Base-by-base conservation (phyloP, 441 rosid species). In the Monsonia emarginata region DNA sequence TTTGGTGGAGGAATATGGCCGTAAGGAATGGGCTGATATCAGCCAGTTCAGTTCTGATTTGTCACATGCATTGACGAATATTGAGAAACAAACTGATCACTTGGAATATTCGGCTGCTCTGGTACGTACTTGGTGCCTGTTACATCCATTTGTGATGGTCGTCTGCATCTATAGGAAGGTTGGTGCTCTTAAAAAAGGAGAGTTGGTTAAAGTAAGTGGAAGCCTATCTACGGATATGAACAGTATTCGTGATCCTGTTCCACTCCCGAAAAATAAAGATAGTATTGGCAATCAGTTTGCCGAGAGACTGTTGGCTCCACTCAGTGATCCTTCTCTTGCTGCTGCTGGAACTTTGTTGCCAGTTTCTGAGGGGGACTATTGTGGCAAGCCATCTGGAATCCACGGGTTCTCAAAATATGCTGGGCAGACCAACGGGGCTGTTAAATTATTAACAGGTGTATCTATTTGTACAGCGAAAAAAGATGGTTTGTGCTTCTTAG, bases 71-170 rank as follows among this genome's bases (percentile, higher is more conserved):
- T 75, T 93, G 77, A 63, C 48, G 76, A 86, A 71, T 26, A 65
- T 87, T 61, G 85, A 82, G 80, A 86, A 83, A 81, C 83, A 82
- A 77, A 67, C 75, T 70, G 78, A 81, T 76, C 76, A 69, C 4
- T 65, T 79, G 63, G 79, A 77, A 71, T 72, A 70, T 72, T 72
- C 64, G 19, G 64, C 66, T 69, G 73, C 75, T 30, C 78, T 87
- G 76, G 88, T 87, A 67, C 82, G 70, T 75, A 72, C 66, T 57
- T 93, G 98, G 98, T 80, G 75, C 74, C 68, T 83, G 48, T 80
- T 93, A 70, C 95, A 93, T 75, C 98, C 98, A 71, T 93, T 88
- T 83, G 95, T 93, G 69, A 82, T 76, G 70, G 91, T 71, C 73
- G 82, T 85, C 58, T 87, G 83, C 74, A 76, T 88, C 74, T 76